Evolutionary conservation across 164 flowering plant species (phyloP), one percentile per base, ranked within the genome.

Genomic region (Chimonanthus praecox): DNA sequence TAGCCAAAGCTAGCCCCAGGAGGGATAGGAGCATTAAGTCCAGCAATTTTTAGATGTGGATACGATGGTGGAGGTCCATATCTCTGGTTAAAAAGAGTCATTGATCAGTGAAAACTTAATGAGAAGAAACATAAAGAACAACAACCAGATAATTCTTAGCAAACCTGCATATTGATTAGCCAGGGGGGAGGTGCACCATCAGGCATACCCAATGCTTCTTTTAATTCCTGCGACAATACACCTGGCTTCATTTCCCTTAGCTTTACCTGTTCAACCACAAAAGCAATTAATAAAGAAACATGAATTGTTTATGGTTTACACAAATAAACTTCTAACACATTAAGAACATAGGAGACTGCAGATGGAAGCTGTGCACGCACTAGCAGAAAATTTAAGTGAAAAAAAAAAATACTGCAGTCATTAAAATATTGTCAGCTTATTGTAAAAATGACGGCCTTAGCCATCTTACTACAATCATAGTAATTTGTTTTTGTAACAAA

Each of bases 41-140:
- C 99, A 70, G 98, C 97, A 77, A 96, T 94, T 76, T 94, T 96
- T 69, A 96, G 83, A 69, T 90, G 92, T 48, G 98, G 98, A 79
- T 96, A 96, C 47, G 99, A 96, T 3, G 99, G 99, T 47, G 99
- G 99, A 76, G 99, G 99, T 45, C 99, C 99, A 80, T 96, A 96
- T 74, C 99, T 87, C 98, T 96, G 89, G 20, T 61, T 33, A 47
- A 58, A 15, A n/a, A 82, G 47, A 47, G 7, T 16, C 4, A n/a
- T 20, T 75, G 58, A 54, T 6, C n/a, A 70, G 8, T 47, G 2
- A 51, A 50, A 65, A 70, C 44, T 7, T 43, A 21, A 71, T 51
- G 21, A 60, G 58, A 72, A 49, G 33, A 2, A 47, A 64, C 21
- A 15, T 0, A 15, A 72, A 48, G 45, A 80, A 43, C 74, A 72